Evolutionary conservation across 768 basidiomycete genomes (phyloP).

Genomic region (Clitopilus hobsonii): DNA sequence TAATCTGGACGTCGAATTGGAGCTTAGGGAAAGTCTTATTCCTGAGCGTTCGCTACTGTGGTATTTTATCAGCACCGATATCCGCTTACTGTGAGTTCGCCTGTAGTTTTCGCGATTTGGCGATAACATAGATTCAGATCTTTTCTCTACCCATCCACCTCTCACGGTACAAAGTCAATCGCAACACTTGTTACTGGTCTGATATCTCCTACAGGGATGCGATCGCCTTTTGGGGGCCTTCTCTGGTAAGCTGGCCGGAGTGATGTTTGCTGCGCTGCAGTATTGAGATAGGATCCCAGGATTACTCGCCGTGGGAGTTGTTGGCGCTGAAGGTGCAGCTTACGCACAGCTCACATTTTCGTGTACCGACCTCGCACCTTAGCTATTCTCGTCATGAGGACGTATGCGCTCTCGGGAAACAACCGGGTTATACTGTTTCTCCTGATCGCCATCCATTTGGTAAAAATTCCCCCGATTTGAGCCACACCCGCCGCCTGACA

Average conservation of each 20-base stretch:
- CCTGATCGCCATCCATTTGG: background rate
- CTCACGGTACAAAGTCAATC: background rate
- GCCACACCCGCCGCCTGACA: background rate
- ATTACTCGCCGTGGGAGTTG: constrained; percentile 1
- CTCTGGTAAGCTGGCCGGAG: background rate
- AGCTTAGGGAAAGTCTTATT: constrained; percentile 7
- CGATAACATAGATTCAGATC: background rate
- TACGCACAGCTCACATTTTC: background rate
- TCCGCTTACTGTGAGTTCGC: constrained; percentile 4
- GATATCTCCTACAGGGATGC: background rate
- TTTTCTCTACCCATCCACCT: background rate
- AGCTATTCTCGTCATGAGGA: constrained; percentile 9
- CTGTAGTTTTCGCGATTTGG: background rate
- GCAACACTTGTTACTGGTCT: background rate
- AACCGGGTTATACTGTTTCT: constrained; percentile 2
- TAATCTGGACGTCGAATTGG: constrained; percentile 8
- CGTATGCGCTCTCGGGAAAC: constrained; percentile 9
- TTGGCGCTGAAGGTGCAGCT: constrained; percentile 4
- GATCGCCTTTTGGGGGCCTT: background rate
- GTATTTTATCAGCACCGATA: constrained; percentile 4
- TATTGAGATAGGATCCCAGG: background rate
- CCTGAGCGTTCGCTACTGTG: constrained; percentile 3
- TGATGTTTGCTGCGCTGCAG: background rate
- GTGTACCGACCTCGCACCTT: background rate
- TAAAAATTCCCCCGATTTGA: background rate